phyloP scores from a whole-genome alignment of 169 alveolate species.

The Eimeria necatrix region DNA sequence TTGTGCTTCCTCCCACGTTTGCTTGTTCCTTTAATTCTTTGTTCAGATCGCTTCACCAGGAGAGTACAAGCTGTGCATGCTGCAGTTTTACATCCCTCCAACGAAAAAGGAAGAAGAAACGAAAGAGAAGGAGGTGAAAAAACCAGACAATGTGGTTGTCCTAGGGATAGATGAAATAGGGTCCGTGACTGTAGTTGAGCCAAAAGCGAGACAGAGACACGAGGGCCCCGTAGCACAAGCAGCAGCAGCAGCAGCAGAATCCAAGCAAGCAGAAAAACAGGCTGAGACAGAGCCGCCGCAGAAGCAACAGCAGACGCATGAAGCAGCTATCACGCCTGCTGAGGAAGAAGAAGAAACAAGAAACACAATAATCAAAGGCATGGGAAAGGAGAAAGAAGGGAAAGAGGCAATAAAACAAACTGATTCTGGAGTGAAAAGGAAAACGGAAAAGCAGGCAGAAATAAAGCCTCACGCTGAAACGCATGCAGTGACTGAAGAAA shows the following conservation, averaged over 20 bases:
- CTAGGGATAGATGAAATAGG: slow-evolving; percentile 77
- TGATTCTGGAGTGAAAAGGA: too few relatives aligned
- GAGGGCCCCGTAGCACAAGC: background rate
- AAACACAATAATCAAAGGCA: background rate
- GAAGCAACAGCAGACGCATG: background rate
- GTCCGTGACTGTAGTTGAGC: background rate
- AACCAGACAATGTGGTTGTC: background rate
- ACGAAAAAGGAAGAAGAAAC: background rate
- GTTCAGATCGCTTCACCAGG: slow-evolving; percentile 54
- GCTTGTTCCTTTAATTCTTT: background rate
- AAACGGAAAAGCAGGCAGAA: background rate
- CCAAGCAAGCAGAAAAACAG: background rate
- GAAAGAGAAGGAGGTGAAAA: background rate
- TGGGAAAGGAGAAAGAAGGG: background rate
- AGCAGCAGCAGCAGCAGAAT: background rate
- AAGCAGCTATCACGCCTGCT: background rate
- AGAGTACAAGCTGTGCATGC: slow-evolving; percentile 66
- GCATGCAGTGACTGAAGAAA: background rate
- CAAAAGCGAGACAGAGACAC: background rate
- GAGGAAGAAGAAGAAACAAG: slow-evolving; percentile 23
- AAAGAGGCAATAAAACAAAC: background rate
- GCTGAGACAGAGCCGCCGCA: background rate
- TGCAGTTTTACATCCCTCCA: slow-evolving; percentile 72
- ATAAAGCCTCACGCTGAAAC: background rate
- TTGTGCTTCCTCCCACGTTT: background rate